Evolutionary conservation across 768 basidiomycete species (phyloP).

Genomic region (Boletus sensibilis): DNA sequence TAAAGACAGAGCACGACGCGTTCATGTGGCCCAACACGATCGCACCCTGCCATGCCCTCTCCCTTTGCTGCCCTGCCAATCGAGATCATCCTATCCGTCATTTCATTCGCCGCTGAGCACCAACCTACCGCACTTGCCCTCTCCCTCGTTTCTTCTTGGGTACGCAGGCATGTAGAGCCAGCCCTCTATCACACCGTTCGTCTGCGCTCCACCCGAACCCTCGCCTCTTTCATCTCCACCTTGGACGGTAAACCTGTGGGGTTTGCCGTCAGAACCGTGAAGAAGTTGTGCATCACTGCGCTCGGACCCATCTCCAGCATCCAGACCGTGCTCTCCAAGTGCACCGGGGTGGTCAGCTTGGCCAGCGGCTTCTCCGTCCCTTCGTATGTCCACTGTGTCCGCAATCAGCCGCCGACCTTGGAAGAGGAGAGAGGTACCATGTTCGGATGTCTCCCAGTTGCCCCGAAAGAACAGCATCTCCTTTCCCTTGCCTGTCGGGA

Average conservation of each 20-base stretch:
- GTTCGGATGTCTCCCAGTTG: background rate
- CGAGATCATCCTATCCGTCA: conserved; percentile 34
- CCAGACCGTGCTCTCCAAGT: background rate
- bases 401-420: background rate
- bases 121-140: background rate
- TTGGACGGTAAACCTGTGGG: background rate
- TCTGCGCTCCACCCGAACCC: conserved; percentile 1
- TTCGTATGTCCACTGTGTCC: conserved; percentile 18
- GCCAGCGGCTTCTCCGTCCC: conserved; percentile 34
- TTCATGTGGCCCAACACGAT: background rate
- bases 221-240: background rate
- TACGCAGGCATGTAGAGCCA: background rate
- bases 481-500: conserved; percentile 33
- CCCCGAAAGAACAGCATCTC: conserved; percentile 35
- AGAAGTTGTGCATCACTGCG: conserved; percentile 1
- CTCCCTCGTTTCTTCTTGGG: conserved; percentile 2
- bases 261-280: background rate
- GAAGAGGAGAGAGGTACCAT: background rate
- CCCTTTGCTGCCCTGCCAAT: conserved; percentile 25
- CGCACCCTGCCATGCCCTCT: conserved; percentile 1
- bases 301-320: background rate
- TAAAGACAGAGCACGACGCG: background rate
- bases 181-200: conserved; percentile 1
- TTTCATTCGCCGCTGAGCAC: conserved; percentile 35
- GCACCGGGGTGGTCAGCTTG: background rate